These are phyloP conservation scores for Suillus spraguei DNA, from an alignment of 768 basidiomycete species.

Conservation along the genomic window DNA sequence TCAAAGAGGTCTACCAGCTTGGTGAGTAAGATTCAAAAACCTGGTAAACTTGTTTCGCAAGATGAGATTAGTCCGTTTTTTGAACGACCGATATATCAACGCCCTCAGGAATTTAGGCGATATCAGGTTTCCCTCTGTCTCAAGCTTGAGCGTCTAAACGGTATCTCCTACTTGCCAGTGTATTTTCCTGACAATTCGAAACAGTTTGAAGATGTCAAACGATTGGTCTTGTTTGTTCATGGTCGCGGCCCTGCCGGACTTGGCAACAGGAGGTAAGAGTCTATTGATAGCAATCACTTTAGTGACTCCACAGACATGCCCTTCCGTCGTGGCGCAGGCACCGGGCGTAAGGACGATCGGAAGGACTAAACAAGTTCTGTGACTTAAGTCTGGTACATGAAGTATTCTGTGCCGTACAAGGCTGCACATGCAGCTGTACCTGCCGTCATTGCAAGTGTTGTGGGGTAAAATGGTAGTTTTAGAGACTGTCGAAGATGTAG, in stretches of 20 bases:
- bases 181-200: neutral
- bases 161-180: neutral
- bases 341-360: neutral
- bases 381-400: constrained; percentile 26
- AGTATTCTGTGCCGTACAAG: constrained; percentile 32
- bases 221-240: neutral
- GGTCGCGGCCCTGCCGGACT: neutral
- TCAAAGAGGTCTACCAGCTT: neutral
- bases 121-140: neutral
- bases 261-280: neutral
- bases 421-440: constrained; percentile 32
- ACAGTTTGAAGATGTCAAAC: neutral
- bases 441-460: constrained; percentile 36
- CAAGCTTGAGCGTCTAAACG: neutral
- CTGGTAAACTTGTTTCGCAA: neutral
- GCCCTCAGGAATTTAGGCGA: neutral
- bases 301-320: neutral
- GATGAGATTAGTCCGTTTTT: neutral
- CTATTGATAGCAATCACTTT: neutral
- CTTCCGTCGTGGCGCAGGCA: no score
- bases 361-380: neutral
- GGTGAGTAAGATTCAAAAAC: neutral
- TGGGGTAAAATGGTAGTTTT: constrained; percentile 30
- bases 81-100: neutral
- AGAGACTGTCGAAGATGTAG: constrained; percentile 39